Evolutionary conservation across 148 eudicot genomes (phyloP).

Genomic region (Pouteria glomerata): DNA sequence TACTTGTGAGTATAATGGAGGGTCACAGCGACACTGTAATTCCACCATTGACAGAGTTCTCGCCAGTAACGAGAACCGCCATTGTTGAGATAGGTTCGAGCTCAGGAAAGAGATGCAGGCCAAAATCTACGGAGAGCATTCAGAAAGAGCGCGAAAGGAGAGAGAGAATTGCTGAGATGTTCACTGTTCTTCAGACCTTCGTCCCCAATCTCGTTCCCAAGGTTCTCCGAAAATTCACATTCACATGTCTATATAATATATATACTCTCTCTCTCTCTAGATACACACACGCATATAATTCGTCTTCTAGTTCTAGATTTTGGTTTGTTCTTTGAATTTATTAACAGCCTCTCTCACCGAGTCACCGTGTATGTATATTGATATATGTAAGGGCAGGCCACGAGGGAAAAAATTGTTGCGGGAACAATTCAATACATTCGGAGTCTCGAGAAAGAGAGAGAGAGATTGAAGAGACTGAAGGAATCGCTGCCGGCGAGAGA

Average conservation of each 20-base stretch:
- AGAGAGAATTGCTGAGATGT: conserved; percentile 19
- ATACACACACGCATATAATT: too few species aligned
- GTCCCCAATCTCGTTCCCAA: conserved; percentile 27
- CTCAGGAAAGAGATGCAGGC: background rate
- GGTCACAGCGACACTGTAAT: conserved; percentile 17
- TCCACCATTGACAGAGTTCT: conserved; percentile 15
- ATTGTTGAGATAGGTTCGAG: conserved; percentile 3
- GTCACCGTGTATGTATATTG: background rate
- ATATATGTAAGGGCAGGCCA: conserved; percentile 14
- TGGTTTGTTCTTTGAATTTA: too few species aligned
- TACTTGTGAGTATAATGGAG: conserved; percentile 18
- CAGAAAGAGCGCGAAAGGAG: conserved; percentile 22
- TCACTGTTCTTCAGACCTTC: conserved; percentile 24
- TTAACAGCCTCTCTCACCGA: too few species aligned
- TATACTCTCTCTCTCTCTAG: too few species aligned
- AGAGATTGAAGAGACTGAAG: conserved; percentile 24
- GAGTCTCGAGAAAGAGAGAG: conserved; percentile 22
- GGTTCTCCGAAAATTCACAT: background rate
- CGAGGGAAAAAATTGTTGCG: conserved; percentile 15
- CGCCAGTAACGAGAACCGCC: background rate
- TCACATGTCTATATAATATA: background rate
- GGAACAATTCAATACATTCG: conserved; percentile 22
- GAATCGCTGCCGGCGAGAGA: background rate
- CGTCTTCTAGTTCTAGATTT: too few species aligned
- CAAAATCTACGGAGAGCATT: background rate